phyloP scores from a whole-genome alignment of 176 grass and related monocot genomes.

The Neostapfia colusana region DNA sequence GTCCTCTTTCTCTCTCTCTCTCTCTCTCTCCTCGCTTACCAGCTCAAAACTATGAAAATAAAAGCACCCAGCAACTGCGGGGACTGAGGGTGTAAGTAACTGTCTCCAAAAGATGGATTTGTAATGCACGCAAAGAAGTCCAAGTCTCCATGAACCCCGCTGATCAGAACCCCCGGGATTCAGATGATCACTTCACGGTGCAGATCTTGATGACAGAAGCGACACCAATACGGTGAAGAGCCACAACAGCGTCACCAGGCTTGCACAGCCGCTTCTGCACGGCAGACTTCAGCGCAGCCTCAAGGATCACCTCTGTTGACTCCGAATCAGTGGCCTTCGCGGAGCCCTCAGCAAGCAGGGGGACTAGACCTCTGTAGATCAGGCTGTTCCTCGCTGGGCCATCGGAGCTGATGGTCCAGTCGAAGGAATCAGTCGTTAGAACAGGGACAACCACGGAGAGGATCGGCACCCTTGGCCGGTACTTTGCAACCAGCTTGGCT shows the following conservation, averaged over 20 bases:
- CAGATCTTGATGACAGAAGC: conserved; percentile 97
- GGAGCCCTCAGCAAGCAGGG: conserved; percentile 73
- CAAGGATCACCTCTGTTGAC: conserved; percentile 77
- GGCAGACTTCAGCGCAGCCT: conserved; percentile 60
- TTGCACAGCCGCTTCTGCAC: conserved; percentile 72
- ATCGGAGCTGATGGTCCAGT: conserved; percentile 77
- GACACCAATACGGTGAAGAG: conserved; percentile 70
- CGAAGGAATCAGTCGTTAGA: conserved; percentile 67
- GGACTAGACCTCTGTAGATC: conserved; percentile 74
- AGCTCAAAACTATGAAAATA: conserved; percentile 35
- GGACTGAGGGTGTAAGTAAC: conserved; percentile 5
- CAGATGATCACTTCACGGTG: conserved; percentile 58
- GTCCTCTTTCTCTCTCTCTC: conserved; percentile 32
- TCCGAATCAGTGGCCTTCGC: conserved; percentile 84
- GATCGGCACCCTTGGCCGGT: conserved; percentile 78
- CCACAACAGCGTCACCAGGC: conserved; percentile 68
- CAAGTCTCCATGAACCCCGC: neutral
- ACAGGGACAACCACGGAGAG: conserved; percentile 81
- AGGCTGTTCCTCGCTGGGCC: conserved; percentile 72
- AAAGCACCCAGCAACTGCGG: conserved; percentile 37
- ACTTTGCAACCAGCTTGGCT: conserved; percentile 75
- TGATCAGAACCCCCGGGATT: neutral
- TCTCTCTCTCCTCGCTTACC: conserved; percentile 35
- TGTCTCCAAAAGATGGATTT: conserved; percentile 15
- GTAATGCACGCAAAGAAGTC: conserved; percentile 6